These are phyloP conservation scores for Prunus yedoensis DNA, from an alignment of 331 rosid genomes.

Conservation along the genomic window DNA sequence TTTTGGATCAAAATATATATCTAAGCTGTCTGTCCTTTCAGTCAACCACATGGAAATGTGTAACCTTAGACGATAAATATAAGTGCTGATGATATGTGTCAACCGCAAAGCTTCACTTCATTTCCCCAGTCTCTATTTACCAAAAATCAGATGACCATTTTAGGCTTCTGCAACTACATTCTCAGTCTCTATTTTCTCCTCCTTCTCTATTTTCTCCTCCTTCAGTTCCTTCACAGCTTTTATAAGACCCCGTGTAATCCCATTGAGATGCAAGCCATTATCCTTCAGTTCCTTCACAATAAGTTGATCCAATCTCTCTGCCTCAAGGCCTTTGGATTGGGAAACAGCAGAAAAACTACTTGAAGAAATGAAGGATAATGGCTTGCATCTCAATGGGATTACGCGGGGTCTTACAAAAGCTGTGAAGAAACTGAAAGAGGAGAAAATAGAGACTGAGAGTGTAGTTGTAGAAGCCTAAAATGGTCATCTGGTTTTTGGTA, in stretches of 20 bases:
- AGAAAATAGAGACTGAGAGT: constrained; percentile 37
- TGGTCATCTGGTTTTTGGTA: not conserved
- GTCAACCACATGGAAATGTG: no score
- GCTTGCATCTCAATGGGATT: constrained; percentile 63
- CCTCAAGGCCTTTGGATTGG: constrained; percentile 82
- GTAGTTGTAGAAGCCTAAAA: not conserved
- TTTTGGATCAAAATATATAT: no score
- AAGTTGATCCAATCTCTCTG: constrained; percentile 86
- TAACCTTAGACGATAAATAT: no score
- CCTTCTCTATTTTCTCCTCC: not conserved
- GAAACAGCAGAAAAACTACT: constrained; percentile 63
- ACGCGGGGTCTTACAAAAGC: constrained; percentile 70
- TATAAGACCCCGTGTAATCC: no score
- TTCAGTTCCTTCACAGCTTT: no score
- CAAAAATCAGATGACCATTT: no score
- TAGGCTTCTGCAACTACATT: no score
- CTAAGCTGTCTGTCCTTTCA: no score
- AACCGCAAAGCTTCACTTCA: no score
- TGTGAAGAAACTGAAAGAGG: constrained; percentile 72
- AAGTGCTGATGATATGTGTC: no score
- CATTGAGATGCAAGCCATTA: constrained; percentile 22
- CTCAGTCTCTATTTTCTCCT: no score
- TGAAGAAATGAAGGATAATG: constrained; percentile 74
- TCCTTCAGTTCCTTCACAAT: constrained; percentile 30
- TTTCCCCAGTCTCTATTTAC: no score